A percentile compares a stretch with the other conserved stretches of the same genome.
phyloP scores from a whole-genome alignment of 768 basidiomycete species.

The Lepiota venenata region DNA sequence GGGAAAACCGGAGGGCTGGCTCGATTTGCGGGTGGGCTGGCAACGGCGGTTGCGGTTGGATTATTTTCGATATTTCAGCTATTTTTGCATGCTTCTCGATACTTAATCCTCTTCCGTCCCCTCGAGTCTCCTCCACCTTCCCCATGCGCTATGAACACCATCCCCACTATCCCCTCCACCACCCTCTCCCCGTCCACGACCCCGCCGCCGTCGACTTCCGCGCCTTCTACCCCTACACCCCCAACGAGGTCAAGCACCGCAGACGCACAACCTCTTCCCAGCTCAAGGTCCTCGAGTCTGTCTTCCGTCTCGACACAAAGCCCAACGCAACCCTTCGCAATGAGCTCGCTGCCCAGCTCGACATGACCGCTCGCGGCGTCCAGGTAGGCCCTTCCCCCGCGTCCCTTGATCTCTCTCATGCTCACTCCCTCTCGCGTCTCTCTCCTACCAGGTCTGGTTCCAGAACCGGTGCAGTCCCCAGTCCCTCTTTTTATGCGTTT shows the following conservation, averaged over 20 bases:
- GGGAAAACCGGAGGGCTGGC: slow-evolving; percentile 17
- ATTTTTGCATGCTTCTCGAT: slow-evolving; percentile 23
- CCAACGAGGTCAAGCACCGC: slow-evolving; percentile 92
- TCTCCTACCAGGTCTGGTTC: slow-evolving; percentile 74
- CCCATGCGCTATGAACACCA: slow-evolving; percentile 30
- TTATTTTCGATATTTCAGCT: slow-evolving; percentile 22
- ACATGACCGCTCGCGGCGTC: slow-evolving; percentile 93
- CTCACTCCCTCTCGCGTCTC: slow-evolving; percentile 18
- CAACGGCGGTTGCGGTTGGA: neutral
- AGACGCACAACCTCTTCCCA: slow-evolving; percentile 87
- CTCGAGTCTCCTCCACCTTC: slow-evolving; percentile 23
- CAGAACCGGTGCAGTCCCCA: slow-evolving; percentile 62
- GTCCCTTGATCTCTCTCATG: slow-evolving; percentile 6
- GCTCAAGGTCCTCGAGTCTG: slow-evolving; percentile 83
- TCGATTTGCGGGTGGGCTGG: slow-evolving; percentile 9
- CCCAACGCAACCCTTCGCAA: slow-evolving; percentile 82
- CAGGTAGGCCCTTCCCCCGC: slow-evolving; percentile 53
- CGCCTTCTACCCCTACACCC: slow-evolving; percentile 84
- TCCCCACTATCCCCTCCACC: slow-evolving; percentile 40
- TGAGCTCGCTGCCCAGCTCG: slow-evolving; percentile 75
- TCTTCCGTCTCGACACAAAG: slow-evolving; percentile 88
- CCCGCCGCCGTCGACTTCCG: slow-evolving; percentile 73
- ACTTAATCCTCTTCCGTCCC: slow-evolving; percentile 30
- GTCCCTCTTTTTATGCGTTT: slow-evolving; percentile 13
- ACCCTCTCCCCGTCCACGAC: slow-evolving; percentile 50